These are phyloP conservation scores for Codiaeum variegatum DNA, from an alignment of 441 rosid genomes.

Conservation along the genomic window DNA sequence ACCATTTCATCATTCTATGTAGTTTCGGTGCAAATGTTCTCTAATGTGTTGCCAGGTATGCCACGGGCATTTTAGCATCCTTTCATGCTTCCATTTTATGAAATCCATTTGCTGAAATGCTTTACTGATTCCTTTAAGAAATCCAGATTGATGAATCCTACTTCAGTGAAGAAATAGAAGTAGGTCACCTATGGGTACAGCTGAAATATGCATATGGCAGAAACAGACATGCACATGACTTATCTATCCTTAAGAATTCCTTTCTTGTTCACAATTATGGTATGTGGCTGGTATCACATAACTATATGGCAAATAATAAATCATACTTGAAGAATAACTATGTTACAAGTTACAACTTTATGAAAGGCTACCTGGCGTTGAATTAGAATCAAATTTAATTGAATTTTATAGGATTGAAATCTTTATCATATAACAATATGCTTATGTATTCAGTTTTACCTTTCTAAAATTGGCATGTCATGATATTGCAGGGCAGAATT, in stretches of 20 bases:
- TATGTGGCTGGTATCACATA: neutral
- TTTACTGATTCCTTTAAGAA: neutral
- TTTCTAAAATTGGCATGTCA: neutral
- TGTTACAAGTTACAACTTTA: neutral
- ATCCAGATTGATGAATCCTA: neutral
- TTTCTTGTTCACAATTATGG: neutral
- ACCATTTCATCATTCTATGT: neutral
- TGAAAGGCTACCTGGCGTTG: neutral
- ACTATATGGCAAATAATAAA: neutral
- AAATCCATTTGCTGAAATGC: neutral
- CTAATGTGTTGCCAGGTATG: neutral
- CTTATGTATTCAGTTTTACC: neutral
- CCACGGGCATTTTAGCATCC: neutral
- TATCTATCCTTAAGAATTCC: neutral
- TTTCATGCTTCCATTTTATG: neutral
- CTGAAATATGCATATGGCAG: neutral
- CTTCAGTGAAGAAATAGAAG: neutral
- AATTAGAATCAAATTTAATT: too few species aligned
- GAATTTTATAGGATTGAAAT: too few species aligned
- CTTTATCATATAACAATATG: neutral
- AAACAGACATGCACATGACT: neutral
- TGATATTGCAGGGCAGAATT: slow-evolving; percentile 59
- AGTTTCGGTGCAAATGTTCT: neutral
- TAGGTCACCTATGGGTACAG: neutral
- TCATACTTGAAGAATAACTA: neutral